Percentiles rank a stretch among this genome's conserved stretches.
phyloP scores from a whole-genome alignment of 2,329 filamentous ascomycete species.

The Fonsecaea erecta region DNA sequence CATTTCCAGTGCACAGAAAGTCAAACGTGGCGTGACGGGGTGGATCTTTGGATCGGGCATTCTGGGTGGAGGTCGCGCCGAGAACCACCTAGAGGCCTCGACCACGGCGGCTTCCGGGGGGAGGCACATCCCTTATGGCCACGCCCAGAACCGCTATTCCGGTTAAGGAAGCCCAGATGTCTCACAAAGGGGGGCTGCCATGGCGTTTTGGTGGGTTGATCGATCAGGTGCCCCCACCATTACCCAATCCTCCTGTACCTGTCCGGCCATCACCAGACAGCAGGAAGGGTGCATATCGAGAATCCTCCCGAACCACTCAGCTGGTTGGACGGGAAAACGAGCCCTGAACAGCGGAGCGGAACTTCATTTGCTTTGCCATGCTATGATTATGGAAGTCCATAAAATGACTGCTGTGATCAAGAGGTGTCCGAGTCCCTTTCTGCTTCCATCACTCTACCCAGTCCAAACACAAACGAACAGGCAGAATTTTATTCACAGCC shows the following conservation, averaged over 20 bases:
- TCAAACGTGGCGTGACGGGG: conserved; percentile 8
- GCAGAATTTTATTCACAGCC: conserved; percentile 16
- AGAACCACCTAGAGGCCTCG: background rate
- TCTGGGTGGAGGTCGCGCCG: conserved; percentile 4
- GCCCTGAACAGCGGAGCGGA: conserved; percentile 26
- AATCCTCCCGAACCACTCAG: conserved; percentile 1
- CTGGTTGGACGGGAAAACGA: background rate
- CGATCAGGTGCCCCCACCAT: conserved; percentile 2
- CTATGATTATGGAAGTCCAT: conserved; percentile 15
- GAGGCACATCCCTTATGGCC: background rate
- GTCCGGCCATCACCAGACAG: conserved; percentile 13
- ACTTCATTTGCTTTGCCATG: conserved; percentile 1
- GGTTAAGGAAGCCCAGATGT: background rate
- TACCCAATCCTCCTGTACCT: background rate
- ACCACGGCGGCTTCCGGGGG: conserved; percentile 11
- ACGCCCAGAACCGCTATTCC: background rate
- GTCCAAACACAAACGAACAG: conserved; percentile 23
- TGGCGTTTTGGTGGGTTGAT: conserved; percentile 6
- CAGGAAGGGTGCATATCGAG: background rate
- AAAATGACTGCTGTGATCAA: conserved; percentile 15
- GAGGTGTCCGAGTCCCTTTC: background rate
- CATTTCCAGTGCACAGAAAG: background rate
- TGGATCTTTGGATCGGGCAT: background rate
- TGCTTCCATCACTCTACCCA: conserved; percentile 18
- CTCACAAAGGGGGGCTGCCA: too few relatives aligned